Base-by-base conservation (phyloP, 371 early-diverging fungal genomes). In the Haplosporangium sp. region DNA sequence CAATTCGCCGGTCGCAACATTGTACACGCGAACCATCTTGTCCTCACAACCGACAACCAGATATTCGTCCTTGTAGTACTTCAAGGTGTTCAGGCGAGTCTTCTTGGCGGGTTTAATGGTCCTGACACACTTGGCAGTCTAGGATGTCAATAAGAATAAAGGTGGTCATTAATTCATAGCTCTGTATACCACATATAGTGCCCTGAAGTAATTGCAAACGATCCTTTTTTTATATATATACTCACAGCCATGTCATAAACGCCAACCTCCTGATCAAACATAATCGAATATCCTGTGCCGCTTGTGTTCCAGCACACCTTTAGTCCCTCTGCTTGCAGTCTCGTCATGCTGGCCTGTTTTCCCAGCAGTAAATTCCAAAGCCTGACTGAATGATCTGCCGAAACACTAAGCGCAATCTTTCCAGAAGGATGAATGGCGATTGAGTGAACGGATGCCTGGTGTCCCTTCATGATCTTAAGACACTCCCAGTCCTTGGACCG, bases 401-500 rank as follows among this genome's bases (percentile, higher is more conserved):
- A 84, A 9, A 96, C 96, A 8, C 92, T 92, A 51, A 97, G 73
- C 12, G 96, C 93, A 60, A 99, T 86, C 80, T 95, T 95, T 36
- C 98, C 99, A 6, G 93, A 87, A 14, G 98, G 98, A 84, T 99
- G 99, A 41, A 96, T 87, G 5, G 95, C 94, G 40, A 97, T 81
- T 41, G 89, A 89, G 80, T 90, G 89, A 11, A 95, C 84, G 8
- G 86, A 83, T 16, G 86, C 88, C 64, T 90, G 93, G 87, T 98
- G 98, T n/a, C 96, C 98, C 68, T 91, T 92, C 42, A 98, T 84
- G 45, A 87, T 90, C 81, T 94, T 95, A 63, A 99, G 86, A 54
- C 89, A 89, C 77, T 97, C 98, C 99, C 99, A 99, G 81, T 98
- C 99, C 74, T 93, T 94, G 45, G 95, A 91, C 73, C 98, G 86